Conservation (phyloP, 2,329 filamentous ascomycete species). For the Hypoxylon sp. region DNA sequence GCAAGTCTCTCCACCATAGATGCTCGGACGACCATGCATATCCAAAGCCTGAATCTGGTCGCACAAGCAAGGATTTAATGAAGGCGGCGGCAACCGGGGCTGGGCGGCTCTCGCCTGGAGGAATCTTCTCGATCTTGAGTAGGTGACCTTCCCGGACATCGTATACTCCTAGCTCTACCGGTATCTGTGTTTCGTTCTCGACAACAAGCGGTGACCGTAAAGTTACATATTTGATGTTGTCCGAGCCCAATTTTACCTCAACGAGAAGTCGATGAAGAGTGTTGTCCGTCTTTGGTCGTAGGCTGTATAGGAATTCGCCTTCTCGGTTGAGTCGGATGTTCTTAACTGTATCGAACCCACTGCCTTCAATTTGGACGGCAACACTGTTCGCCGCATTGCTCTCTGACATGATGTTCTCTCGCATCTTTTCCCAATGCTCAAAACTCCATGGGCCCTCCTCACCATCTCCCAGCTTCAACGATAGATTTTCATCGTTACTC, state of each 20-base stretch:
- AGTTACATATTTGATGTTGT: constrained; percentile 98
- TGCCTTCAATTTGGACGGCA: constrained; percentile 85
- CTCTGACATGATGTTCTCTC: constrained; percentile 89
- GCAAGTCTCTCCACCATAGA: constrained; percentile 90
- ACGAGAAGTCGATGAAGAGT: constrained; percentile 90
- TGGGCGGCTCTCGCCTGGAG: constrained; percentile 87
- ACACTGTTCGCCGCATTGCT: constrained; percentile 78
- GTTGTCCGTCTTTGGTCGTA: constrained; percentile 86
- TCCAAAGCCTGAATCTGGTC: constrained; percentile 94
- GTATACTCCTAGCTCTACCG: constrained; percentile 91
- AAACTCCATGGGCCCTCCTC: constrained; percentile 96
- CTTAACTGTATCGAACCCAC: constrained; percentile 89
- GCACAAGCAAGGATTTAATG: constrained; percentile 85
- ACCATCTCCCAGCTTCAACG: constrained; percentile 83
- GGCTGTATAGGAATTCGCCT: constrained; percentile 87
- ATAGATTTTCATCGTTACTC: constrained; percentile 72
- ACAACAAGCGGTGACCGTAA: constrained; percentile 90
- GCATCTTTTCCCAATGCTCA: constrained; percentile 95
- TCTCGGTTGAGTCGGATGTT: constrained; percentile 93
- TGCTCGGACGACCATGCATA: constrained; percentile 93
- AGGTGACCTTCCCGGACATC: constrained; percentile 87
- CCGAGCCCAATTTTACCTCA: constrained; percentile 86
- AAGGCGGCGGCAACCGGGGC: constrained; percentile 92
- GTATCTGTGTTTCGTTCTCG: constrained; percentile 97
- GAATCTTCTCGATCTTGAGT: constrained; percentile 96